Percentiles rank a stretch among this genome's conserved stretches.
Evolutionary conservation across 2,329 filamentous ascomycete genomes (phyloP).

Genomic region (Trichoderma sp.): DNA sequence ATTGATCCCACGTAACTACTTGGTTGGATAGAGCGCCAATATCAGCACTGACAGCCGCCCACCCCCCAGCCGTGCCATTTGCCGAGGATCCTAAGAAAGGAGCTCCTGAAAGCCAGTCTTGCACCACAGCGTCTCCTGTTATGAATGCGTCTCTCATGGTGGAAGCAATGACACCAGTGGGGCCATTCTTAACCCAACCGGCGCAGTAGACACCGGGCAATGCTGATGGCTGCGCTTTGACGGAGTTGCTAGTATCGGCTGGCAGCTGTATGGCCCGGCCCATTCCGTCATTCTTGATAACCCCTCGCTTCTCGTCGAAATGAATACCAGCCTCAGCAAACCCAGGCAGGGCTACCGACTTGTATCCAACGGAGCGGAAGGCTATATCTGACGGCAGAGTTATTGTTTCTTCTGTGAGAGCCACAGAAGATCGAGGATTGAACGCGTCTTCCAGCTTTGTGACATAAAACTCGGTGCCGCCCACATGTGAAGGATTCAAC

Average conservation of each 20-base stretch:
- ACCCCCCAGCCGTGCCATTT: constrained; percentile 53
- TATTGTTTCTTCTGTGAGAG: constrained; percentile 51
- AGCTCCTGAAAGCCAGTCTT: constrained; percentile 65
- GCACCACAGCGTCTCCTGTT: constrained; percentile 78
- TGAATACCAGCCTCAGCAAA: constrained; percentile 72
- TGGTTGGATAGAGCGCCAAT: constrained; percentile 55
- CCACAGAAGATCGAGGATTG: constrained; percentile 52
- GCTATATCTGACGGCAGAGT: constrained; percentile 68
- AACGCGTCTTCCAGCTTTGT: constrained; percentile 58
- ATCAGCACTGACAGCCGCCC: constrained; percentile 72
- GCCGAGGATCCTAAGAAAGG: constrained; percentile 41
- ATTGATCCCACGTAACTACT: constrained; percentile 79
- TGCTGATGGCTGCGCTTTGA: constrained; percentile 41
- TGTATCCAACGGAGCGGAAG: constrained; percentile 95
- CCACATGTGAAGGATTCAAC: constrained; percentile 52
- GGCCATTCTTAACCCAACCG: constrained; percentile 94
- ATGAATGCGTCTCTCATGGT: constrained; percentile 95
- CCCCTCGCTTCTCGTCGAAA: constrained; percentile 73
- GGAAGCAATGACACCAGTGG: constrained; percentile 91
- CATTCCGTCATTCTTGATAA: constrained; percentile 78
- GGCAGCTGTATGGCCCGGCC: constrained; percentile 49
- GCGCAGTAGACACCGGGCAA: constrained; percentile 82
- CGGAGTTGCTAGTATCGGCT: constrained; percentile 27
- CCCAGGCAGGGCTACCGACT: constrained; percentile 74
- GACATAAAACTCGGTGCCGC: constrained; percentile 67